Conservation (phyloP, 2,329 filamentous ascomycete genomes). For the Ophiocordyceps camponoti-floridani region DNA sequence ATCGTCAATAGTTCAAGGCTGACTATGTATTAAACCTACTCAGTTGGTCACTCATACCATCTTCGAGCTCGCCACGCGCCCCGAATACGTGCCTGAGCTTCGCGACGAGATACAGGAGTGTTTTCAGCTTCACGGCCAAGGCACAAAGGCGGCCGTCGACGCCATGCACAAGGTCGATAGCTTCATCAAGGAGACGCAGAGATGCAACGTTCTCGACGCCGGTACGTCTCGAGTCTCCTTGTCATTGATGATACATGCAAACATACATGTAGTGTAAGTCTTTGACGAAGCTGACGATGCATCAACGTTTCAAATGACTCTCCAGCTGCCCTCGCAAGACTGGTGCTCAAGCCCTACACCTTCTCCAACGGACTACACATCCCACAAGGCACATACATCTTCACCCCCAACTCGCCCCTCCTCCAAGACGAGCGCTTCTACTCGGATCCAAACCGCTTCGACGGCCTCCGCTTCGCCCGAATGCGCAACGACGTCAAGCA, state of each 20-base stretch:
- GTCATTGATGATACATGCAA: too few relatives aligned
- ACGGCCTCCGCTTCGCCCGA: conserved; percentile 4
- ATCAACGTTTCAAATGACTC: too few relatives aligned
- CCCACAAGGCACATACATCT: conserved; percentile 3
- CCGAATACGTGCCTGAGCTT: conserved; percentile 2
- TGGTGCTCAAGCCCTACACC: conserved; percentile 3
- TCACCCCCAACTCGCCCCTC: conserved; percentile 4
- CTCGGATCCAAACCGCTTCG: conserved; percentile 2
- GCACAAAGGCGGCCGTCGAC: conserved; percentile 2
- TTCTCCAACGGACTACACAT: conserved; percentile 5
- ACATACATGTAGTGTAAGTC: too few relatives aligned
- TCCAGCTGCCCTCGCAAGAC: conserved; percentile 3
- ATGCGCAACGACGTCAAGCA: conserved; percentile 3
- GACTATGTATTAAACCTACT: too few relatives aligned
- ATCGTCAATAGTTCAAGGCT: background rate
- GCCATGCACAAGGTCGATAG: conserved; percentile 5
- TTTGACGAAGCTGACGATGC: background rate
- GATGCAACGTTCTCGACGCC: conserved; percentile 4
- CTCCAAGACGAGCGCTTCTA: conserved; percentile 4
- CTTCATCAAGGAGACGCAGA: conserved; percentile 6
- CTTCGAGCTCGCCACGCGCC: conserved; percentile 4
- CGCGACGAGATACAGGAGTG: conserved; percentile 3
- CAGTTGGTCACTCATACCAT: conserved; percentile 3
- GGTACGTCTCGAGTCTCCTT: background rate
- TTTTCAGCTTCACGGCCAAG: conserved; percentile 2